These are phyloP conservation scores for Colletotrichum sojae DNA, from an alignment of 2,329 filamentous ascomycete genomes.

Conservation along the genomic window DNA sequence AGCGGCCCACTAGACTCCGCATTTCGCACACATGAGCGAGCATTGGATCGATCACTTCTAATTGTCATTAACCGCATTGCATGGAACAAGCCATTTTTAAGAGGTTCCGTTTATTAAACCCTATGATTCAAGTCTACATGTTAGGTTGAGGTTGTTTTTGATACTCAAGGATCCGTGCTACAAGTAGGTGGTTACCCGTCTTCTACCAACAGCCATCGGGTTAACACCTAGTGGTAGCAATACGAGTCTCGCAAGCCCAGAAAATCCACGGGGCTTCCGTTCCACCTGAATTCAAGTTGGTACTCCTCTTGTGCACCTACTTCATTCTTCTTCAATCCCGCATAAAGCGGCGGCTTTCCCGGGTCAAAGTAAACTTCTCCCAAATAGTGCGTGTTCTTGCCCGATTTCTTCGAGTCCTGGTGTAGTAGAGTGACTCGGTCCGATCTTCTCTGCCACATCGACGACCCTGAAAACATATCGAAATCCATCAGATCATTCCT, in stretches of 20 bases:
- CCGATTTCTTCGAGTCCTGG: background rate
- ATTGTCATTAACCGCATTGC: too few relatives aligned
- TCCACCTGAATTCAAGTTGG: background rate
- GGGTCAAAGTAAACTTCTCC: background rate
- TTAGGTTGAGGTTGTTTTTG: too few relatives aligned
- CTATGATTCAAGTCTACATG: too few relatives aligned
- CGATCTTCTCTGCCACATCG: background rate
- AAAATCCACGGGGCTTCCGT: too few relatives aligned
- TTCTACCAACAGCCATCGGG: too few relatives aligned
- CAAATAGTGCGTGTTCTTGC: background rate
- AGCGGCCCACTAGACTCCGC: conserved; percentile 29
- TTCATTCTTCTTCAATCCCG: background rate
- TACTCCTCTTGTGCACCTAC: background rate
- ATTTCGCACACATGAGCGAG: background rate
- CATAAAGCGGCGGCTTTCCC: background rate
- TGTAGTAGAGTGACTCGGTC: background rate
- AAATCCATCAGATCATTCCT: background rate
- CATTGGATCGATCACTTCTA: too few relatives aligned
- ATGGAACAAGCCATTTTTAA: too few relatives aligned
- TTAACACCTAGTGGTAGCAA: too few relatives aligned
- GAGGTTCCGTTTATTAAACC: too few relatives aligned
- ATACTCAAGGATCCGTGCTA: too few relatives aligned
- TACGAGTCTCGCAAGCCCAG: too few relatives aligned
- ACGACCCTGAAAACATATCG: background rate
- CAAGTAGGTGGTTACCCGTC: too few relatives aligned